These are phyloP conservation scores for Coniochaeta sp. DNA, from an alignment of 2,329 filamentous ascomycete genomes.

Conservation along the genomic window DNA sequence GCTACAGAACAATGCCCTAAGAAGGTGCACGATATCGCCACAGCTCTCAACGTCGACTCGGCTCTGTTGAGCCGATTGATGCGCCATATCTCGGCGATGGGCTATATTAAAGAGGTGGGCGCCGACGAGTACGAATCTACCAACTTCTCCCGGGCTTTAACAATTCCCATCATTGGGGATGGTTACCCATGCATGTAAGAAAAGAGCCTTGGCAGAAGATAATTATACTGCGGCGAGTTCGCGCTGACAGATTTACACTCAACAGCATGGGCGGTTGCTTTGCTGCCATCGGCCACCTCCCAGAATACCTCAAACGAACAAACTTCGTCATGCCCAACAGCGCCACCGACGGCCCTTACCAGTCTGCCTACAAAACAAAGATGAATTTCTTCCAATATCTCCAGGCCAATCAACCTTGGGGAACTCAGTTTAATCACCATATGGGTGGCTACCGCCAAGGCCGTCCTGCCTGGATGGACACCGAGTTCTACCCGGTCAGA, in stretches of 20 bases:
- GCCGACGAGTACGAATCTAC: constrained; percentile 27
- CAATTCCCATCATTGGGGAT: constrained; percentile 23
- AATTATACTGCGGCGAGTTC: neutral
- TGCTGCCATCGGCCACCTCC: constrained; percentile 8
- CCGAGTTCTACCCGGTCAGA: constrained; percentile 20
- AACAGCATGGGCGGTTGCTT: constrained; percentile 5
- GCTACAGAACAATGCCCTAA: constrained; percentile 21
- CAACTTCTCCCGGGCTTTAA: constrained; percentile 27
- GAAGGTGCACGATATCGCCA: constrained; percentile 22
- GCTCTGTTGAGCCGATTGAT: constrained; percentile 22
- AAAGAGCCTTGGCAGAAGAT: neutral
- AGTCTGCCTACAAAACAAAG: constrained; percentile 24
- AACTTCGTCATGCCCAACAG: constrained; percentile 20
- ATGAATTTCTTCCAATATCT: constrained; percentile 25
- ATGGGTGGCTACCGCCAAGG: constrained; percentile 25
- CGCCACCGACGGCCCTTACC: constrained; percentile 10
- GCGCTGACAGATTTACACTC: neutral
- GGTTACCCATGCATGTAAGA: constrained; percentile 20
- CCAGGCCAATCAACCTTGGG: constrained; percentile 18
- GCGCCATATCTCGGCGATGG: constrained; percentile 29
- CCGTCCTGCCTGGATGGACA: constrained; percentile 19
- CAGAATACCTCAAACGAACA: constrained; percentile 18
- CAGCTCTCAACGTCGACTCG: constrained; percentile 16
- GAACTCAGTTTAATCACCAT: constrained; percentile 26
- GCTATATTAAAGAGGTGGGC: constrained; percentile 27